phyloP scores from a whole-genome alignment of 441 rosid genomes.

The Macaranga tanarius region DNA sequence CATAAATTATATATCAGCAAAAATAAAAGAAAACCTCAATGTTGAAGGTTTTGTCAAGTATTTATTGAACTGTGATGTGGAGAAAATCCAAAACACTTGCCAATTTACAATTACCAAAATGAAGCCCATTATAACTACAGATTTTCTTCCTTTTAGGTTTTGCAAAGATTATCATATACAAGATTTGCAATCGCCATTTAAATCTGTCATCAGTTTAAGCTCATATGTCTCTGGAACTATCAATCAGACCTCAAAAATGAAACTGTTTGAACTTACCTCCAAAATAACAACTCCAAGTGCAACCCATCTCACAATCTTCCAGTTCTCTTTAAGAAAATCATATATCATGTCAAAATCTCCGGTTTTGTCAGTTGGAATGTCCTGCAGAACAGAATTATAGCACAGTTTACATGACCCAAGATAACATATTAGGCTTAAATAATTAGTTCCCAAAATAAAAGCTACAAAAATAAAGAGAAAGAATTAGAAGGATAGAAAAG shows the following conservation, averaged over 20 bases:
- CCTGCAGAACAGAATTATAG: slow-evolving; percentile 43
- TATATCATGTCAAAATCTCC: slow-evolving; percentile 78
- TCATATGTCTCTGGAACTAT: not conserved
- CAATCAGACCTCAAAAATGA: not conserved
- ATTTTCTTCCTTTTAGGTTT: not conserved
- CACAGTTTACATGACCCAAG: slow-evolving; percentile 11
- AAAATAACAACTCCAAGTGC: slow-evolving; percentile 85
- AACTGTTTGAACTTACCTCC: slow-evolving; percentile 54
- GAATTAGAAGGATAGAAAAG: not conserved
- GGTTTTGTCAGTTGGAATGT: slow-evolving; percentile 82
- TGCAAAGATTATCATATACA: not conserved
- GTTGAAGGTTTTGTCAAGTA: not conserved
- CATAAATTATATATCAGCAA: not conserved
- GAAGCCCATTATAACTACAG: not conserved
- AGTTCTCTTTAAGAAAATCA: slow-evolving; percentile 71
- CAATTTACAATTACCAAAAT: not conserved
- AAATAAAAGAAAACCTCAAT: not conserved
- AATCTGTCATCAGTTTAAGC: not conserved
- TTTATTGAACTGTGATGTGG: not conserved
- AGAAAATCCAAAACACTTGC: not conserved
- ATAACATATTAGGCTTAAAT: not conserved
- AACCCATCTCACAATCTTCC: slow-evolving; percentile 86
- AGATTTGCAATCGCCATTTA: not conserved
- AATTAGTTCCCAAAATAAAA: not conserved
- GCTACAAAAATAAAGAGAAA: not conserved